Evolutionary conservation across 768 basidiomycete species (phyloP).

Genomic region (Russula lepida): DNA sequence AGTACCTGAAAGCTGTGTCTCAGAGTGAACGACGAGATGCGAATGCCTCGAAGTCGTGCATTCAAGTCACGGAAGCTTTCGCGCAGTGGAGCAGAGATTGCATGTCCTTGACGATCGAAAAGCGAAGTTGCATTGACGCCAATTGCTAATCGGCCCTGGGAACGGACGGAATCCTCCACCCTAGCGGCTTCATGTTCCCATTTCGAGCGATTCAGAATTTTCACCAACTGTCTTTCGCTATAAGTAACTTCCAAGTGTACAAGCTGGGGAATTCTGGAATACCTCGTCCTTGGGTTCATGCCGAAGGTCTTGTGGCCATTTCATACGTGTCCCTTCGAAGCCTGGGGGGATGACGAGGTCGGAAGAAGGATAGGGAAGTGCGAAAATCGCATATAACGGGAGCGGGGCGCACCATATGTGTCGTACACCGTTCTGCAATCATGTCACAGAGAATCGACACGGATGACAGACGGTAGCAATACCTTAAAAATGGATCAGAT

Average conservation of each 20-base stretch:
- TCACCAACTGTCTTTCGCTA: constrained; percentile 34
- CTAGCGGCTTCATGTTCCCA: constrained; percentile 32
- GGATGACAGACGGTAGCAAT: constrained; percentile 22
- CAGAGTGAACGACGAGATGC: constrained; percentile 31
- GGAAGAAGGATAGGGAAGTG: neutral
- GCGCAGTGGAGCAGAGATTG: neutral
- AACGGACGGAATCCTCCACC: constrained; percentile 34
- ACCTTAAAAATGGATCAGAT: constrained; percentile 22
- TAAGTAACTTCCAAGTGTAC: neutral
- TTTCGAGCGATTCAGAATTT: constrained; percentile 35
- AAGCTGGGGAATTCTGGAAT: neutral
- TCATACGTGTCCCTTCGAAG: constrained; percentile 32
- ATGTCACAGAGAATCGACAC: neutral
- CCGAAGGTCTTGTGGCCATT: constrained; percentile 40
- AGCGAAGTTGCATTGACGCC: constrained; percentile 43
- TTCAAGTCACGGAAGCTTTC: constrained; percentile 23
- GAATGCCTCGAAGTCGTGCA: constrained; percentile 29
- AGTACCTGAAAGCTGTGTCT: constrained; percentile 39
- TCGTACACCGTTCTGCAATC: constrained; percentile 20
- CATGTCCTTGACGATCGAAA: constrained; percentile 30
- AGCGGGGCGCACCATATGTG: constrained; percentile 15
- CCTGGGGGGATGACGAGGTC: constrained; percentile 22
- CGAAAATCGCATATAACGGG: neutral
- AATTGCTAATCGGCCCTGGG: constrained; percentile 39
- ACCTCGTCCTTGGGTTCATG: constrained; percentile 44